Conservation (phyloP, 495 filamentous ascomycete species). For the Cenococcum geophilum region DNA sequence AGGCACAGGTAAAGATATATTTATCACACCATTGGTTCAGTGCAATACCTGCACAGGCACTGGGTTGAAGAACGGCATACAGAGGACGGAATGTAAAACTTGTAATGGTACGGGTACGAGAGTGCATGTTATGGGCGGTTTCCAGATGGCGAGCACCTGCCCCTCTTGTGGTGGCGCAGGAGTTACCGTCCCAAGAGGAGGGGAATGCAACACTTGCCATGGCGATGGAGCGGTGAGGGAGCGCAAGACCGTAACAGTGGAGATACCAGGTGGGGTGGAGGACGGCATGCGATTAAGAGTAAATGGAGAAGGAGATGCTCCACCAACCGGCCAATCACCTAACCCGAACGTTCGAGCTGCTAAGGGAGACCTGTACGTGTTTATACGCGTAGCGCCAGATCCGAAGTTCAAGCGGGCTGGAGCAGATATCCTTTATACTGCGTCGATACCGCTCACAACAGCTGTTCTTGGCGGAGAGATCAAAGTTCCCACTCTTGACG, state of each 20-base stretch:
- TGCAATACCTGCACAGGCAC: slow-evolving; percentile 77
- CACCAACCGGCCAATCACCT: slow-evolving; percentile 59
- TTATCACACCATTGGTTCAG: slow-evolving; percentile 64
- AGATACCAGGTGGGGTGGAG: slow-evolving; percentile 90
- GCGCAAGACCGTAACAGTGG: slow-evolving; percentile 69
- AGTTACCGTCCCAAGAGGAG: slow-evolving; percentile 61
- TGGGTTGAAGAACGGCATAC: slow-evolving; percentile 75
- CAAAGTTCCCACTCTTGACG: slow-evolving; percentile 81
- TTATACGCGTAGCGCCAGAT: slow-evolving; percentile 75
- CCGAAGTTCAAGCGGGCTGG: slow-evolving; percentile 78
- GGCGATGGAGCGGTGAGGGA: slow-evolving; percentile 76
- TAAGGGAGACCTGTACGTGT: slow-evolving; percentile 81
- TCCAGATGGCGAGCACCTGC: slow-evolving; percentile 92
- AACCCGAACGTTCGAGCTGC: slow-evolving; percentile 53
- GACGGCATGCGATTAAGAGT: slow-evolving; percentile 89
- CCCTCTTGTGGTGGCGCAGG: slow-evolving; percentile 71
- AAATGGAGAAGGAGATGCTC: slow-evolving; percentile 76
- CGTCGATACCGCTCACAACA: slow-evolving; percentile 84
- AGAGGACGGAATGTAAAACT: slow-evolving; percentile 62
- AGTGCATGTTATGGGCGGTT: slow-evolving; percentile 85
- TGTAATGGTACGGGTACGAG: slow-evolving; percentile 83
- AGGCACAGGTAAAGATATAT: slow-evolving; percentile 71
- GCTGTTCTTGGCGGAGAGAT: slow-evolving; percentile 88
- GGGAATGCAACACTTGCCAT: slow-evolving; percentile 68
- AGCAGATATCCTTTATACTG: slow-evolving; percentile 86